phyloP scores from a whole-genome alignment of 176 grass and related monocot genomes.

The Saccharum spontaneum region DNA sequence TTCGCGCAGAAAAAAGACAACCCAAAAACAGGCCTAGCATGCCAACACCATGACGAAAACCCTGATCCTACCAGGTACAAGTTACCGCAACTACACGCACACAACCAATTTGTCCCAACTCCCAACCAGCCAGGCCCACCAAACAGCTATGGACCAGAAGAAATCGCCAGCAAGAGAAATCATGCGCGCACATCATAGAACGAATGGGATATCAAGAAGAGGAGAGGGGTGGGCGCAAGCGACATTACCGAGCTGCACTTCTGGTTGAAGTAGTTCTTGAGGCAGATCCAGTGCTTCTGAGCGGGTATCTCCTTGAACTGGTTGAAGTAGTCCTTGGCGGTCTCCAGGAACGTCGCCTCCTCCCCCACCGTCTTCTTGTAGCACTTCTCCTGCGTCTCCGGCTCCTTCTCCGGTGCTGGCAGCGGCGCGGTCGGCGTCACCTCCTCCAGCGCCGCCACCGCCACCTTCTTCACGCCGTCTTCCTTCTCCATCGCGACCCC shows the following conservation, averaged over 20 bases:
- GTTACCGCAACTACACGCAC: neutral
- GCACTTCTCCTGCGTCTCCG: slow-evolving; percentile 14
- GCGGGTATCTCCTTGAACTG: slow-evolving; percentile 50
- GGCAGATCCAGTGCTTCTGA: slow-evolving; percentile 61
- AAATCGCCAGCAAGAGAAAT: too few species aligned
- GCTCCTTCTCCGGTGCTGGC: neutral
- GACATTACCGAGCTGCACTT: slow-evolving; percentile 29
- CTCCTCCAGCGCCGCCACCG: neutral
- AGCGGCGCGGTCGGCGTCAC: neutral
- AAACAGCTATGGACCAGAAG: too few species aligned
- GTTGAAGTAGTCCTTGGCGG: slow-evolving; percentile 50
- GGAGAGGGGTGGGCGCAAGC: neutral
- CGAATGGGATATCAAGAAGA: neutral
- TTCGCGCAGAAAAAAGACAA: neutral
- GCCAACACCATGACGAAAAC: neutral
- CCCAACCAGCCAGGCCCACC: neutral
- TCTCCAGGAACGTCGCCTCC: slow-evolving; percentile 33
- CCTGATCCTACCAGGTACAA: too few species aligned
- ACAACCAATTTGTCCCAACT: neutral
- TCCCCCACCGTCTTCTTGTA: slow-evolving; percentile 50
- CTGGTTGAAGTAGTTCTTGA: slow-evolving; percentile 56
- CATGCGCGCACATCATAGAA: neutral
- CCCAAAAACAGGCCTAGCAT: neutral
- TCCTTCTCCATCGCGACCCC: slow-evolving; percentile 14
- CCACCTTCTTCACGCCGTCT: neutral